Evolutionary conservation across 805 yeast genomes (phyloP).

Genomic region (Starmerella stellata): DNA sequence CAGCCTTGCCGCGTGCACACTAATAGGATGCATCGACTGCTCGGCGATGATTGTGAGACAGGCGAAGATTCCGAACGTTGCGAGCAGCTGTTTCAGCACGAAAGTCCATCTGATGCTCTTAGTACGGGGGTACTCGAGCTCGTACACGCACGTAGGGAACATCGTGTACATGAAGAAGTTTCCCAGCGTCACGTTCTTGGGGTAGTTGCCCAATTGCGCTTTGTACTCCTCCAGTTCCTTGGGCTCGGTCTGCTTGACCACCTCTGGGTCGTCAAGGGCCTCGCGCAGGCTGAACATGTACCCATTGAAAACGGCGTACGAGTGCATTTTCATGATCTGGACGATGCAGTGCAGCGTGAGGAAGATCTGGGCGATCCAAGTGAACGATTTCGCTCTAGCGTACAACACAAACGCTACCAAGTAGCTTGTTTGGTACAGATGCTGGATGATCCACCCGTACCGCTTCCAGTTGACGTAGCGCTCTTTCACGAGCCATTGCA

Average conservation of each 20-base stretch:
- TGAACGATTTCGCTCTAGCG: conserved; percentile 40
- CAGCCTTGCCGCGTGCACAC: conserved; percentile 38
- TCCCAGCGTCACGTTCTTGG: conserved; percentile 43
- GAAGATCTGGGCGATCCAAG: conserved; percentile 86
- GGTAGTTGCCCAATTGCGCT: conserved; percentile 59
- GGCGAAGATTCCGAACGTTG: conserved; percentile 71
- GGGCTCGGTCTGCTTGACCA: conserved; percentile 1
- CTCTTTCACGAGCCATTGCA: conserved; percentile 39
- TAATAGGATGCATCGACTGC: conserved; percentile 54
- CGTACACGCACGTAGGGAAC: conserved; percentile 66
- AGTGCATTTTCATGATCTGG: conserved; percentile 85
- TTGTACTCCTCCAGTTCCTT: conserved; percentile 37
- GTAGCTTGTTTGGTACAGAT: conserved; percentile 37
- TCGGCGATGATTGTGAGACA: conserved; percentile 71
- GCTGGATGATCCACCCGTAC: conserved; percentile 47
- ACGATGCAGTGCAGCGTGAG: conserved; percentile 71
- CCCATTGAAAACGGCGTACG: conserved; percentile 82
- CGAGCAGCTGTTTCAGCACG: conserved; percentile 49
- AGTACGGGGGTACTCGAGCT: conserved; percentile 67
- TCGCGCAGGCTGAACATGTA: conserved; percentile 34
- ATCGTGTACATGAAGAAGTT: conserved; percentile 65
- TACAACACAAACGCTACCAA: conserved; percentile 36
- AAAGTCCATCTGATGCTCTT: conserved; percentile 48
- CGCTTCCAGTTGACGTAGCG: conserved; percentile 39
- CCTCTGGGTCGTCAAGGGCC: conserved; percentile 4